Base-by-base conservation (phyloP, 176 grass and related monocot species). In the Urochloa ruziziensis region DNA sequence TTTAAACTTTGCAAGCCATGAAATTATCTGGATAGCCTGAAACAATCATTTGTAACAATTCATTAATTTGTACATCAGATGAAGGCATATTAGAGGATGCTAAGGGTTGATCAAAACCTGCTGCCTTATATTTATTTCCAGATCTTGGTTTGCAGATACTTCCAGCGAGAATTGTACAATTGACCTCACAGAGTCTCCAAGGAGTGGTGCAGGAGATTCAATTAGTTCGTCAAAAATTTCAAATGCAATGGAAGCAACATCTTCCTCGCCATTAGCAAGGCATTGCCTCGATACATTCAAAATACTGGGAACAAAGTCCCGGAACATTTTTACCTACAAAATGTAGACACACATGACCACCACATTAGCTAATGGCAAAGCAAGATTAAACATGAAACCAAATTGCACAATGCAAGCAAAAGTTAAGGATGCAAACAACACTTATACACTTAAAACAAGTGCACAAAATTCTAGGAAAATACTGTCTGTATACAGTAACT, bases 191-290 rank as follows among this genome's bases (percentile, higher is more conserved):
- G 93, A 92, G 56, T 98, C 96, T 54, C 93, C 96, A 67, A 98
- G 87, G 83, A 98, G 91, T 70, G 96, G 93, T 64, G 93, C 93
- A 73, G 93, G 96, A 68, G 96, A 98, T 76, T 98, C 96, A 42
- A 98, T 98, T 80, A 95, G 67, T 67, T 98, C 96, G 4, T 98
- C 96, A 79, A 98, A 98, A 80, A 98, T 98, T 91, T 98, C 96
- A 12, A 98, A 98, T 66, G 96, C 93, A 86, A 98, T 94, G 70
- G 96, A 98, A 74, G 96, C 96, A 77, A 98, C 82, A 46, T 98
- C 96, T 78, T 98, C 93, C 56, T 95, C 96, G 18, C 96, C 93
- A 77, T 94, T 98, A 90, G 91, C 85, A 69, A 98, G 91, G 66
- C 93, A 98, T 61, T 95, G 96, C 54, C 93, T 89, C 23, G 96